Percentiles rank a stretch among this genome's conserved stretches.
These are phyloP conservation scores for Trichoderma simmonsii DNA, from an alignment of 2,329 filamentous ascomycete genomes.

Conservation along the genomic window DNA sequence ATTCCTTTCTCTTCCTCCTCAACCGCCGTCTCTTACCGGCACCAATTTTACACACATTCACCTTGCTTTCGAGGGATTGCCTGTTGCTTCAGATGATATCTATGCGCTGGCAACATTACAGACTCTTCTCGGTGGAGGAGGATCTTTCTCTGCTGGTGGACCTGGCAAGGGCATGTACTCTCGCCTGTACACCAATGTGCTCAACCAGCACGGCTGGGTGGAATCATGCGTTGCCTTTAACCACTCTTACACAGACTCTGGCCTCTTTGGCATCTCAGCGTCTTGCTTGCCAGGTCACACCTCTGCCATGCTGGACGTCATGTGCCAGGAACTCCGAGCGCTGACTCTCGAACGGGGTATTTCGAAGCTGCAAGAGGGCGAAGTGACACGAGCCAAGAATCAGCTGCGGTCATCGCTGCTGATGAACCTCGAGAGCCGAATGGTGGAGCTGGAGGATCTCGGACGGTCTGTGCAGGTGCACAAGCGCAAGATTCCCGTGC, in stretches of 20 bases:
- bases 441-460: slow-evolving; percentile 96
- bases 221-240: slow-evolving; percentile 96
- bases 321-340: slow-evolving; percentile 83
- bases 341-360: slow-evolving; percentile 75
- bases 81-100: slow-evolving; percentile 86
- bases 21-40: slow-evolving; percentile 74
- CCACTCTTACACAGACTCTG: slow-evolving; percentile 93
- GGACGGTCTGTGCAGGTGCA: slow-evolving; percentile 97
- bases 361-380: slow-evolving; percentile 65
- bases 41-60: slow-evolving; percentile 89
- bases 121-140: slow-evolving; percentile 90
- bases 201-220: slow-evolving; percentile 97
- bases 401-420: slow-evolving; percentile 84
- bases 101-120: slow-evolving; percentile 95
- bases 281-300: slow-evolving; percentile 78
- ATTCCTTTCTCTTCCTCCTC: slow-evolving; percentile 78
- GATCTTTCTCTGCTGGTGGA: slow-evolving; percentile 93
- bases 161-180: slow-evolving; percentile 99
- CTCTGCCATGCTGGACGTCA: slow-evolving; percentile 84
- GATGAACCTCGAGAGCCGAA: slow-evolving; percentile 96
- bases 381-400: slow-evolving; percentile 94
- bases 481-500: slow-evolving; percentile 83
- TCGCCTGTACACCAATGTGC: slow-evolving; percentile 91
- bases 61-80: slow-evolving; percentile 90
- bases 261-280: slow-evolving; percentile 89